A percentile compares a stretch with the other conserved stretches of the same genome.
Conservation (phyloP, 176 grass and related monocot genomes). For the Puya raimondii region DNA sequence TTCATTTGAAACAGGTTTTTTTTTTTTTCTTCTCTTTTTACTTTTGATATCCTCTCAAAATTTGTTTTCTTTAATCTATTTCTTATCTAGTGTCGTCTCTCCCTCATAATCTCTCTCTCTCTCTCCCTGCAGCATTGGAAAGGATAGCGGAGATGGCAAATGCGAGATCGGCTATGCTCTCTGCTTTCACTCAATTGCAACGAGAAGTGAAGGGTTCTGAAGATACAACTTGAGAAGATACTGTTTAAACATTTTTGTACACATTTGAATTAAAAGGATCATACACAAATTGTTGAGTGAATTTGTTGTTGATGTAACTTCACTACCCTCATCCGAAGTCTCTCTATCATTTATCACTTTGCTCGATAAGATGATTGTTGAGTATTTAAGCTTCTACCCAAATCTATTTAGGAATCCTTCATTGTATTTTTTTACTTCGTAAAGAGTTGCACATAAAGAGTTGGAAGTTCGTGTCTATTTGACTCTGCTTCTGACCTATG, state of each 20-base stretch:
- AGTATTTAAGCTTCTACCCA: too few relatives aligned
- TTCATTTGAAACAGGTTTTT: constrained; percentile 84
- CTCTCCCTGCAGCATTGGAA: constrained; percentile 50
- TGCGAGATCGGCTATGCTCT: constrained; percentile 40
- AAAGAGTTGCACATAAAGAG: too few relatives aligned
- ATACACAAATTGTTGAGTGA: background rate
- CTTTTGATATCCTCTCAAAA: background rate
- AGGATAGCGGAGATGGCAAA: constrained; percentile 55
- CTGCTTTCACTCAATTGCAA: constrained; percentile 31
- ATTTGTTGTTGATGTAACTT: background rate
- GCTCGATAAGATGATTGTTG: too few relatives aligned
- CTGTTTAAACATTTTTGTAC: background rate
- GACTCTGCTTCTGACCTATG: too few relatives aligned
- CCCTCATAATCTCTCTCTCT: constrained; percentile 24
- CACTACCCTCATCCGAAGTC: background rate
- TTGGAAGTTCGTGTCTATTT: too few relatives aligned
- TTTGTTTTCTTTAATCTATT: background rate
- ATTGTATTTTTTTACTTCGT: too few relatives aligned
- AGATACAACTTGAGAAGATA: background rate
- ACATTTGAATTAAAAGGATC: background rate
- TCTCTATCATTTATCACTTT: too few relatives aligned
- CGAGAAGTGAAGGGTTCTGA: constrained; percentile 15
- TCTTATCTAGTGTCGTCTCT: constrained; percentile 24
- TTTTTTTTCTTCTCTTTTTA: constrained; percentile 14
- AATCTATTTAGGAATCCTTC: too few relatives aligned